Base-by-base conservation (phyloP, 345 rosid species). In the Crucihimalaya himalaica region DNA sequence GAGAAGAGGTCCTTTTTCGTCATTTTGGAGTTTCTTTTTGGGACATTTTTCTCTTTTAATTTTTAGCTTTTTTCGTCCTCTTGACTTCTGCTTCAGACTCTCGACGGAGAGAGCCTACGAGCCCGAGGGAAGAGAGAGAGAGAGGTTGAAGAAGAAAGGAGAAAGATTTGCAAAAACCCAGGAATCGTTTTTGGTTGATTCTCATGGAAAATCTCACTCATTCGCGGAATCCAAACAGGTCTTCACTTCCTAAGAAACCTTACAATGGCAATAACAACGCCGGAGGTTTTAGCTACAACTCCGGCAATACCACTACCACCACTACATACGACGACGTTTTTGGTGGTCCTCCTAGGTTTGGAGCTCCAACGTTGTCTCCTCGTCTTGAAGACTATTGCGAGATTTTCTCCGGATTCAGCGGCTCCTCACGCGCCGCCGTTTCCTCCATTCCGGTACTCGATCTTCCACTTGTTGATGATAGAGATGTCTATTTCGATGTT, bases 371-470 rank as follows among this genome's bases (percentile, higher is more conserved):
- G 2, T 76, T 94, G 40, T 88, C 98, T 16, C 98, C 97, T 7
- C 84, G 97, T 9, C 84, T 81, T 3, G 96, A 94, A 54, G 98
- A 94, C 81, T 94, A 89, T 61, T 69, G 70, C 60, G 96, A 91
- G 83, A 91, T 91, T 50, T 94, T 94, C 84, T 83, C 89, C 16
- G 85, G 89, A 2, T 91, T 89, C 43, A 92, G 83, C 79, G 76
- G 72, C 56, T 83, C 91, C n/a, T 78, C 91, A 65, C 89, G 89
- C 82, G 85, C 87, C 72, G 73, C 77, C 29, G 73, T 77, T 5
- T 69, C 91, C n/a, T 89, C 96, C 69, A 86, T 94, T 73, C 98
- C 97, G 12, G 90, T 94, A 61, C 89, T 94, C 43, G 94, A 91
- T 89, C 97, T 94, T 70, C 96, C 96, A 0, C 32, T 74, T 39